These are phyloP conservation scores for Dionaea muscipula DNA, from an alignment of 179 eudicot genomes.

Conservation along the genomic window DNA sequence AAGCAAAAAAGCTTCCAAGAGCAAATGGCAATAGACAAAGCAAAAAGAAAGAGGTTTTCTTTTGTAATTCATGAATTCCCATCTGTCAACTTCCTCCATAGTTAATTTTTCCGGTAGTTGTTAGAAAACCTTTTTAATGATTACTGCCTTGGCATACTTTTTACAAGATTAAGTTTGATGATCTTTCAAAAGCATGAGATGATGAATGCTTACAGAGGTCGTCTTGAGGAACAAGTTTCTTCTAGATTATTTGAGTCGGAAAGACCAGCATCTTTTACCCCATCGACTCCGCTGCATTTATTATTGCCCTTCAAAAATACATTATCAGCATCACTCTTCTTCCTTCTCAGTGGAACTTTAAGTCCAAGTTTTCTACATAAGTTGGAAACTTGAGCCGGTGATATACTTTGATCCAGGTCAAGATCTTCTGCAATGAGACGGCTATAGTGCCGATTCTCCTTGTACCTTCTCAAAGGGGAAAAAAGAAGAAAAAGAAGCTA, in stretches of 20 bases:
- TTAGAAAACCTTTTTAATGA: no score
- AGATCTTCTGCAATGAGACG: conserved; percentile 54
- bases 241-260: conserved; percentile 17
- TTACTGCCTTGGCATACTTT: background rate
- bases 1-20: no score
- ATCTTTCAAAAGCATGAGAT: background rate
- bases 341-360: conserved; percentile 31
- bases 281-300: conserved; percentile 15
- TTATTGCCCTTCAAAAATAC: conserved; percentile 7
- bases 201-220: conserved; percentile 30
- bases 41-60: no score
- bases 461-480: conserved; percentile 29
- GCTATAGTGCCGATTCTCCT: conserved; percentile 36
- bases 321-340: conserved; percentile 16
- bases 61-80: no score
- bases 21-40: no score
- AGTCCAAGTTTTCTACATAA: conserved; percentile 54
- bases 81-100: no score
- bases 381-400: conserved; percentile 50
- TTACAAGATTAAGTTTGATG: background rate
- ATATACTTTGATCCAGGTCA: conserved; percentile 42
- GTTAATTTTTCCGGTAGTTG: no score
- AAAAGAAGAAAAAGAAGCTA: conserved; percentile 1
- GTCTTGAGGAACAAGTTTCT: conserved; percentile 23
- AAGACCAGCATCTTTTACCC: conserved; percentile 17